Base-by-base conservation (phyloP, 176 grass and related monocot genomes). In the Metroxylon sagu region DNA sequence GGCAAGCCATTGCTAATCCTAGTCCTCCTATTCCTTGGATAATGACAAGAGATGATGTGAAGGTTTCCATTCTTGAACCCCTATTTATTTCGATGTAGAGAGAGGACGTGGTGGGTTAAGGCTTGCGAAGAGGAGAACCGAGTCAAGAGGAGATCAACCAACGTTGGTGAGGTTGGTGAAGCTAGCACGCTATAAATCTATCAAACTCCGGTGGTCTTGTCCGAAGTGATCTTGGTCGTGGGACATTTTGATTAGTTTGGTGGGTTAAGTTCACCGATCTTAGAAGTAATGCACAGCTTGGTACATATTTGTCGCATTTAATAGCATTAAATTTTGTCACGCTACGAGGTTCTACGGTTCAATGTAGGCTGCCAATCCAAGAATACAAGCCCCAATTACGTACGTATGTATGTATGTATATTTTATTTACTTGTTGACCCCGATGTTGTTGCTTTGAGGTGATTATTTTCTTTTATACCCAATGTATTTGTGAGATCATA, bases 101-200 rank as follows among this genome's bases (percentile, higher is more conserved):
- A 18, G 0, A 65, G 28, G 17, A 4, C 80, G 30, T 35, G 53
- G 64, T 53, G 55, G 51, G 61, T 55, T 52, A 18, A n/a, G 26
- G 15, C 26, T 39, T 60, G 57, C 61, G 19, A 61, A 52, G 50
- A 57, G 16, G 57, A n/a, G 50, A 76, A 18, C 12, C 3, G 17
- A 73, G 92, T 97, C 81, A 91, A 88, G 25, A 80, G 35, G 89
- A 56, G 83, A 88, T 91, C 71, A 97, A 61, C 87, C 25, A 97
- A 82, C 87, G 59, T 61, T 72, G 16, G 26, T 57, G 52, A 60
- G 75, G 89, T 88, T 76, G 89, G 77, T 82, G 54, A 76, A 73
- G 71, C 63, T 85, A 94, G 89, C 77, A 82, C 79, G 53, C 71
- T 68, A 23, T 23, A 81, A 85, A 77, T 72, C 25, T 49, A 31